A percentile compares a stretch with the other conserved stretches of the same genome.
phyloP scores from a whole-genome alignment of 2,329 filamentous ascomycete genomes.

The Hortaea werneckii region DNA sequence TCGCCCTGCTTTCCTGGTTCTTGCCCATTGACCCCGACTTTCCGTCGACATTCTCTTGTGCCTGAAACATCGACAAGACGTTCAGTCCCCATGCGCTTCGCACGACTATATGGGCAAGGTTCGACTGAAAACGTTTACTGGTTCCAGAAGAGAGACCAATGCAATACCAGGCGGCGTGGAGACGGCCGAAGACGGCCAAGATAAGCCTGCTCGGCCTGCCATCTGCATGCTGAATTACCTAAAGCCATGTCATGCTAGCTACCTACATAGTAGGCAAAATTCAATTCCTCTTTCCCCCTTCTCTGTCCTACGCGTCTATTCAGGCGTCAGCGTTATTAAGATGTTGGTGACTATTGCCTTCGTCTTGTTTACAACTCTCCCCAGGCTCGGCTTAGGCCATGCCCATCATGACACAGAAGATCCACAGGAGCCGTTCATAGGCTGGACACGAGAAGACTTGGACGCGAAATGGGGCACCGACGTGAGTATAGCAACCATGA shows the following conservation, averaged over 20 bases:
- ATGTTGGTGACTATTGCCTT: background rate
- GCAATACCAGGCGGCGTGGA: background rate
- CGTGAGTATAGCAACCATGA: constrained; percentile 5
- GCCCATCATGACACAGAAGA: constrained; percentile 4
- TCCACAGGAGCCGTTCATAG: constrained; percentile 12
- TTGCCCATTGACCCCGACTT: too few relatives aligned
- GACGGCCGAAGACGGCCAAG: constrained; percentile 1
- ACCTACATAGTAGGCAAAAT: background rate
- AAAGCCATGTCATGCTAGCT: background rate
- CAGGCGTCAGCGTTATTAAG: background rate
- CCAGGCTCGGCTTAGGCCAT: constrained; percentile 3
- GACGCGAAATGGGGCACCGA: constrained; percentile 21
- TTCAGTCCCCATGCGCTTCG: too few relatives aligned
- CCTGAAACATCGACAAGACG: too few relatives aligned
- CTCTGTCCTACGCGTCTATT: background rate
- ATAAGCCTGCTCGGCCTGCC: constrained; percentile 2
- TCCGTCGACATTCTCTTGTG: too few relatives aligned
- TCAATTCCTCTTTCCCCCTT: background rate
- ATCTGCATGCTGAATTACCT: constrained; percentile 1
- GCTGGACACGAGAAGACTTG: constrained; percentile 18
- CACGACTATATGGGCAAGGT: too few relatives aligned
- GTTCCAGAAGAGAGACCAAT: too few relatives aligned
- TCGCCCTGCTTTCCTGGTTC: too few relatives aligned
- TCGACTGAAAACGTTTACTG: too few relatives aligned
- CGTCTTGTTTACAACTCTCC: constrained; percentile 2